Conservation (phyloP, 139 green algal species). For the Zygnema cylindricum region DNA sequence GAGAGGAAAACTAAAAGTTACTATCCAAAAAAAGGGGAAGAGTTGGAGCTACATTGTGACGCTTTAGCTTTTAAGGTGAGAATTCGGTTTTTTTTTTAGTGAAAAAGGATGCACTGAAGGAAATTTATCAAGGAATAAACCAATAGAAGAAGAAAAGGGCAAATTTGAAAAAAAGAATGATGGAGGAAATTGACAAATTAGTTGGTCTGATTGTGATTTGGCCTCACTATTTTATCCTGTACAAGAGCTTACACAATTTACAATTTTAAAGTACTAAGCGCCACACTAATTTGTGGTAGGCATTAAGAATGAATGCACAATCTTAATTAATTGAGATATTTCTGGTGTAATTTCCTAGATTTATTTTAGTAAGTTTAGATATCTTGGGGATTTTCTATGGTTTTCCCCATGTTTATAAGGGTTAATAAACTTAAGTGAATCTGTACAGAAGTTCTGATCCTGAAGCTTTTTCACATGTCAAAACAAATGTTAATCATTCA, state of each 20-base stretch:
- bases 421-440: too few species aligned
- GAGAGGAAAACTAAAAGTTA: not conserved
- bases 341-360: too few species aligned
- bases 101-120: not conserved
- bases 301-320: too few species aligned
- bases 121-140: too few species aligned
- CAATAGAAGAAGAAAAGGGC: not conserved
- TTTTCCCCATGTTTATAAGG: too few species aligned
- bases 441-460: too few species aligned
- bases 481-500: too few species aligned
- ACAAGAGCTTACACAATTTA: not conserved
- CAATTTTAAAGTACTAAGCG: not conserved
- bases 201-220: not conserved
- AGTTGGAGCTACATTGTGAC: conserved; percentile 58
- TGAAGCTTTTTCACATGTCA: too few species aligned
- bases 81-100: not conserved
- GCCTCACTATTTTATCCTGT: not conserved
- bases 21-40: conserved; percentile 40
- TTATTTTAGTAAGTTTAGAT: too few species aligned
- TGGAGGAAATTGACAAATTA: not conserved
- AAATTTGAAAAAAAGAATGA: not conserved
- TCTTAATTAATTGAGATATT: too few species aligned
- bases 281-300: too few species aligned
- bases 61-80: conserved; percentile 56
- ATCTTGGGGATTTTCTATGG: too few species aligned